A percentile compares a stretch with the other conserved stretches of the same genome.
Evolutionary conservation across 2,329 filamentous ascomycete species (phyloP).

Genomic region (Neopestalotiopsis sp.): DNA sequence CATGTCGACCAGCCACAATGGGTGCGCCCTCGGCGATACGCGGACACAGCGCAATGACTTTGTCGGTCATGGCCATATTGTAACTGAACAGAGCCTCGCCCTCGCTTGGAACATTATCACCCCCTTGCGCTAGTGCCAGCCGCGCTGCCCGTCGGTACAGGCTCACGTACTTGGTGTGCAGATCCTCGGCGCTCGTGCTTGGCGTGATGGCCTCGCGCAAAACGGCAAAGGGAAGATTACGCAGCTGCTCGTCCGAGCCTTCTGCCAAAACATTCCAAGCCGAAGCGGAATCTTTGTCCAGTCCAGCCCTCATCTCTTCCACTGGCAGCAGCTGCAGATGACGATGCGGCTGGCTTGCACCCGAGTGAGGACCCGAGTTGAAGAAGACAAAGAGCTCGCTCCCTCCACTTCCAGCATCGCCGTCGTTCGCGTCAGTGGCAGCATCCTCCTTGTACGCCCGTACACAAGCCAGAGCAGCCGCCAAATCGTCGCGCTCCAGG

Average conservation of each 20-base stretch:
- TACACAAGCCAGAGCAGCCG: slow-evolving; percentile 65
- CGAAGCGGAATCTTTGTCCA: slow-evolving; percentile 34
- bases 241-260: slow-evolving; percentile 28
- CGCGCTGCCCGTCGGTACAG: slow-evolving; percentile 51
- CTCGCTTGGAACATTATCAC: slow-evolving; percentile 29
- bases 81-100: slow-evolving; percentile 63
- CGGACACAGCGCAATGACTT: slow-evolving; percentile 59
- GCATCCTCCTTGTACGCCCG: slow-evolving; percentile 50
- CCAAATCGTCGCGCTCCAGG: slow-evolving; percentile 65
- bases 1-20: slow-evolving; percentile 23
- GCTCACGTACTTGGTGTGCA: slow-evolving; percentile 49
- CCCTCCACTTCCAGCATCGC: not conserved
- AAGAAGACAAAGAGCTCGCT: slow-evolving; percentile 67
- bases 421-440: not conserved
- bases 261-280: slow-evolving; percentile 59
- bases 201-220: slow-evolving; percentile 46
- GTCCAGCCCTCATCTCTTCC: slow-evolving; percentile 62
- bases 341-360: slow-evolving; percentile 73
- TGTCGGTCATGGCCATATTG: slow-evolving; percentile 64
- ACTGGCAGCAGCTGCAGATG: slow-evolving; percentile 76
- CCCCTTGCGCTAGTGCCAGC: slow-evolving; percentile 21
- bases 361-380: slow-evolving; percentile 72
- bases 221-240: slow-evolving; percentile 46
- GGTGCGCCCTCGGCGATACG: slow-evolving; percentile 55
- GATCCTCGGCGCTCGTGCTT: slow-evolving; percentile 39